These are phyloP conservation scores for Coprinopsis cinerea DNA, from an alignment of 768 basidiomycete species.

Conservation along the genomic window DNA sequence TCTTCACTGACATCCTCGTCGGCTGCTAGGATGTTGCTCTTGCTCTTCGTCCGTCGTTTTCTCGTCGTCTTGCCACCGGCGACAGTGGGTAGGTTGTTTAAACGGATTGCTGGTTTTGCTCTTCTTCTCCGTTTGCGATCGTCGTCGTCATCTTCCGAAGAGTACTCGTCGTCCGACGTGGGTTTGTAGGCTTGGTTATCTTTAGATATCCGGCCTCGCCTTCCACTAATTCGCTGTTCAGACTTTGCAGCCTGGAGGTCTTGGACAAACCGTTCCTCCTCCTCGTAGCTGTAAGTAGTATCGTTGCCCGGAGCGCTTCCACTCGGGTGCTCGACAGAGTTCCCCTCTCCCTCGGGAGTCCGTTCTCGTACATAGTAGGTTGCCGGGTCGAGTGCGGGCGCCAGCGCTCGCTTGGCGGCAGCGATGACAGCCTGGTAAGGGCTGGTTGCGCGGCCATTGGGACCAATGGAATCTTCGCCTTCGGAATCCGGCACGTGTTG, in stretches of 20 bases:
- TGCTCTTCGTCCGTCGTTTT: slow-evolving; percentile 45
- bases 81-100: slow-evolving; percentile 64
- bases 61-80: slow-evolving; percentile 58
- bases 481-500: slow-evolving; percentile 66
- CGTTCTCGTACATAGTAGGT: slow-evolving; percentile 63
- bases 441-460: slow-evolving; percentile 54
- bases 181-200: slow-evolving; percentile 85
- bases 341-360: slow-evolving; percentile 20
- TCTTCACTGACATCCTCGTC: slow-evolving; percentile 51
- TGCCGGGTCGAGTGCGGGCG: slow-evolving; percentile 29
- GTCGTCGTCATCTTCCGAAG: slow-evolving; percentile 53
- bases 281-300: slow-evolving; percentile 71
- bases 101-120: slow-evolving; percentile 50
- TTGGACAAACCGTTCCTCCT: slow-evolving; percentile 48
- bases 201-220: slow-evolving; percentile 57
- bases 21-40: slow-evolving; percentile 33
- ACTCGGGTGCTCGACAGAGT: slow-evolving; percentile 20
- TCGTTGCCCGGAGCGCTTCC: slow-evolving; percentile 33
- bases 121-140: slow-evolving; percentile 49
- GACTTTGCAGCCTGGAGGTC: slow-evolving; percentile 34
- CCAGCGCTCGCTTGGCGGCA: slow-evolving; percentile 45
- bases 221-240: slow-evolving; percentile 22
- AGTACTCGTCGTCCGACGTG: slow-evolving; percentile 57
- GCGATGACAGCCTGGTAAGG: slow-evolving; percentile 61
- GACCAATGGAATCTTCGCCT: slow-evolving; percentile 38